These are phyloP conservation scores for Hippophae tibetana DNA, from an alignment of 306 rosid genomes.

Conservation along the genomic window DNA sequence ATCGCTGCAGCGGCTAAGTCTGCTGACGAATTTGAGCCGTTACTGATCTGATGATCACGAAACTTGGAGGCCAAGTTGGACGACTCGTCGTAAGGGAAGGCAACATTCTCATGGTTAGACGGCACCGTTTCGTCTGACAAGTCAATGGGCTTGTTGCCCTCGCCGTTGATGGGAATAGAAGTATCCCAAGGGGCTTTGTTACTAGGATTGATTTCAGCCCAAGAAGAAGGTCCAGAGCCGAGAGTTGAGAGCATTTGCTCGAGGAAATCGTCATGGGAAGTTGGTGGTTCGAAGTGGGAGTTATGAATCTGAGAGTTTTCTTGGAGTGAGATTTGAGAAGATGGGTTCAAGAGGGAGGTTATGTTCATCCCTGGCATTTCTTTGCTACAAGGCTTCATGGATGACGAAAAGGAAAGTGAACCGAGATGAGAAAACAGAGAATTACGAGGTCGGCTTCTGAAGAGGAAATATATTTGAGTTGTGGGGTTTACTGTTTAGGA, in stretches of 20 bases:
- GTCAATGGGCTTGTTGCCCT: conserved; percentile 12
- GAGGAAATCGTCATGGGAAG: conserved; percentile 75
- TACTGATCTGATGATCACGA: conserved; percentile 63
- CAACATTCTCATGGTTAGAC: conserved; percentile 18
- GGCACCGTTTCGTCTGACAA: conserved; percentile 29
- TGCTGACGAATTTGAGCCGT: conserved; percentile 20
- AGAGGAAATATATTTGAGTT: too few species aligned
- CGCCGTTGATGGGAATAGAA: conserved; percentile 12
- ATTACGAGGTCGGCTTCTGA: too few species aligned
- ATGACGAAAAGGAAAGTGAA: background rate
- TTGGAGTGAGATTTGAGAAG: conserved; percentile 46
- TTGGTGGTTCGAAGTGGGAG: conserved; percentile 36
- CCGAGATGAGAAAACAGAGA: too few species aligned
- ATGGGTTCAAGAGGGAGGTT: conserved; percentile 38
- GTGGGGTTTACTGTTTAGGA: too few species aligned
- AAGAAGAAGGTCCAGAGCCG: conserved; percentile 42
- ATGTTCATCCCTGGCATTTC: conserved; percentile 55
- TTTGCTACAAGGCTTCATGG: conserved; percentile 54
- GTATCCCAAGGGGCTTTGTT: conserved; percentile 38
- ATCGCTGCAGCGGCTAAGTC: conserved; percentile 44
- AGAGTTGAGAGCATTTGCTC: conserved; percentile 79
- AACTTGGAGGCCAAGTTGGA: conserved; percentile 55
- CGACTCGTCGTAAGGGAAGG: conserved; percentile 44
- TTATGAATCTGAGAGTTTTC: conserved; percentile 28
- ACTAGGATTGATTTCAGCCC: conserved; percentile 43